Conservation (phyloP, 2,329 filamentous ascomycete species). For the Colletotrichum navitas region DNA sequence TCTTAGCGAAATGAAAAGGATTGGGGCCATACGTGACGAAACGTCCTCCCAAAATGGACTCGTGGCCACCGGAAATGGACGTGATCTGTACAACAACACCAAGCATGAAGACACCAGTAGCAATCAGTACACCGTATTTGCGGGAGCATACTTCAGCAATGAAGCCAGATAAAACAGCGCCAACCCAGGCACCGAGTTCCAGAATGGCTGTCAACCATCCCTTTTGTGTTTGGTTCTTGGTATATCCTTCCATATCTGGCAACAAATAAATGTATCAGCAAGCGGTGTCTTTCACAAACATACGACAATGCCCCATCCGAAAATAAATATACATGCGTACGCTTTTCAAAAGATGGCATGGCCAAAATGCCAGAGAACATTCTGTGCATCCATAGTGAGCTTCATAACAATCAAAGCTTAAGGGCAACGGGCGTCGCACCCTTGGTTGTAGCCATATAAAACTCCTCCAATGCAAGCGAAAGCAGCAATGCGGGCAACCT, state of each 20-base stretch:
- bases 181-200: conserved; percentile 83
- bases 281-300: not conserved
- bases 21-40: conserved; percentile 71
- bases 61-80: conserved; percentile 66
- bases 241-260: conserved; percentile 63
- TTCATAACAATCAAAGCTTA: no score
- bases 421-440: conserved; percentile 21
- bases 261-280: conserved; percentile 37
- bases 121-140: conserved; percentile 77
- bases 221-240: conserved; percentile 53
- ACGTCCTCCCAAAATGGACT: conserved; percentile 76
- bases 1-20: no score
- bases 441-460: conserved; percentile 75
- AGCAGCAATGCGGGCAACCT: conserved; percentile 70
- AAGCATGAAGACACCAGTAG: conserved; percentile 75
- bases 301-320: conserved; percentile 11
- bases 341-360: conserved; percentile 66
- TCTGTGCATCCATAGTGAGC: conserved; percentile 47
- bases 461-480: conserved; percentile 74
- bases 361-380: conserved; percentile 79
- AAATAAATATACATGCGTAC: conserved; percentile 52
- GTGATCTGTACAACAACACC: conserved; percentile 78
- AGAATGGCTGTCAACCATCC: conserved; percentile 76
- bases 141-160: conserved; percentile 77
- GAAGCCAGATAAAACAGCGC: conserved; percentile 76